Conservation (phyloP, 2,329 filamentous ascomycete species). For the Botrytis squamosa region DNA sequence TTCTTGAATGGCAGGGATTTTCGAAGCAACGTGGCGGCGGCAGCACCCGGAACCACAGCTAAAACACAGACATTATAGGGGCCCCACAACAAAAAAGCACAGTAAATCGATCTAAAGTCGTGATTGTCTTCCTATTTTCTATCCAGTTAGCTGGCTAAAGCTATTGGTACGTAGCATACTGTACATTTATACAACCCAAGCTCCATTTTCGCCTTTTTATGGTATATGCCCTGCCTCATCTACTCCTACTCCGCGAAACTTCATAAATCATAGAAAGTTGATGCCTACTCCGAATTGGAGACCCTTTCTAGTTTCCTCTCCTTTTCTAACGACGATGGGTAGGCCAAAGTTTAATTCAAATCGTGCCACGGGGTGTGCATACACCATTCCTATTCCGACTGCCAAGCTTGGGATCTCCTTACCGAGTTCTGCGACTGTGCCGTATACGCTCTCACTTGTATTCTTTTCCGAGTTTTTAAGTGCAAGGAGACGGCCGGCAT, state of each 20-base stretch:
- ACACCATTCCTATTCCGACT: slow-evolving; percentile 86
- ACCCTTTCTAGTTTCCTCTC: slow-evolving; percentile 87
- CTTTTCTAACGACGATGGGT: slow-evolving; percentile 75
- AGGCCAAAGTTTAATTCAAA: slow-evolving; percentile 97
- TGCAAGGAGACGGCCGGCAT: slow-evolving; percentile 80
- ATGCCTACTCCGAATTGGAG: slow-evolving; percentile 95
- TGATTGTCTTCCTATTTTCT: not conserved
- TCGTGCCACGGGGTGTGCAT: slow-evolving; percentile 87
- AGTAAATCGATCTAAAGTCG: not conserved
- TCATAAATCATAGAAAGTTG: slow-evolving; percentile 71
- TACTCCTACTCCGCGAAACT: slow-evolving; percentile 9
- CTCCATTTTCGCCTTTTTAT: not conserved
- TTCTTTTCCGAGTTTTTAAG: slow-evolving; percentile 52
- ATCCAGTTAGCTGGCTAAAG: slow-evolving; percentile 11
- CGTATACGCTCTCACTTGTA: slow-evolving; percentile 41
- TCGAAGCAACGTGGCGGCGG: not conserved
- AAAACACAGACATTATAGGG: not conserved
- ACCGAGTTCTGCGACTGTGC: slow-evolving; percentile 67
- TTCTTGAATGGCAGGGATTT: not conserved
- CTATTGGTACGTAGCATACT: slow-evolving; percentile 3
- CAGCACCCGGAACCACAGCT: not conserved
- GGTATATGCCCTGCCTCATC: slow-evolving; percentile 1
- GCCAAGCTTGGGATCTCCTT: slow-evolving; percentile 80
- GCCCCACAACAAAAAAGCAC: not conserved
- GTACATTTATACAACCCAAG: slow-evolving; percentile 10